Conservation (phyloP, 768 basidiomycete genomes). For the Epithele typhae region DNA sequence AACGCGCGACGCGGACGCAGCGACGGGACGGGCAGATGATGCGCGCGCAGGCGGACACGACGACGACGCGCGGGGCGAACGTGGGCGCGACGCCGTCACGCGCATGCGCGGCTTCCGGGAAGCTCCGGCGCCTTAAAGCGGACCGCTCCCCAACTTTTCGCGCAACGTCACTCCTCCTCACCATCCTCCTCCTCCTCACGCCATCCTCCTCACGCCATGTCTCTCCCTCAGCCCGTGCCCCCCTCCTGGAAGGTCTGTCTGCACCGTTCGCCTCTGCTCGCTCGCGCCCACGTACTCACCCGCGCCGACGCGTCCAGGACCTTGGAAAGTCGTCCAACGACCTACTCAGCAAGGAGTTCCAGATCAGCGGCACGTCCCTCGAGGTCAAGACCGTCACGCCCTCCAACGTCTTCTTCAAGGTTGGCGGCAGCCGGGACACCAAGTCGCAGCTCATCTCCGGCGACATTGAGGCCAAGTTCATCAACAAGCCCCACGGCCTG, state of each 20-base stretch:
- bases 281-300: conserved; percentile 1
- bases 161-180: conserved; percentile 25
- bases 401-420: conserved; percentile 91
- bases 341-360: conserved; percentile 90
- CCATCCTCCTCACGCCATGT: conserved; percentile 47
- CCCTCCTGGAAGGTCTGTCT: conserved; percentile 90
- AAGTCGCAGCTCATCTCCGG: conserved; percentile 72
- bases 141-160: conserved; percentile 15
- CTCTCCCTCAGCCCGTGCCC: conserved; percentile 92
- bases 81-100: conserved; percentile 10
- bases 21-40: no score
- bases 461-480: conserved; percentile 95
- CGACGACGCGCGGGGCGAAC: conserved; percentile 7
- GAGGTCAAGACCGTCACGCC: conserved; percentile 90
- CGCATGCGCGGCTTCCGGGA: conserved; percentile 17
- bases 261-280: neutral
- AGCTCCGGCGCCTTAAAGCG: conserved; percentile 24
- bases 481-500: conserved; percentile 88
- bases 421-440: conserved; percentile 75
- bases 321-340: conserved; percentile 97
- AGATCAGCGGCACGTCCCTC: conserved; percentile 63
- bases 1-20: no score
- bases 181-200: conserved; percentile 1
- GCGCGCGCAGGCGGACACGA: neutral
- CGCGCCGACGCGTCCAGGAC: conserved; percentile 45